Evolutionary conservation across 176 grass and related monocot genomes (phyloP).

Genomic region (Saccharum officinarum): DNA sequence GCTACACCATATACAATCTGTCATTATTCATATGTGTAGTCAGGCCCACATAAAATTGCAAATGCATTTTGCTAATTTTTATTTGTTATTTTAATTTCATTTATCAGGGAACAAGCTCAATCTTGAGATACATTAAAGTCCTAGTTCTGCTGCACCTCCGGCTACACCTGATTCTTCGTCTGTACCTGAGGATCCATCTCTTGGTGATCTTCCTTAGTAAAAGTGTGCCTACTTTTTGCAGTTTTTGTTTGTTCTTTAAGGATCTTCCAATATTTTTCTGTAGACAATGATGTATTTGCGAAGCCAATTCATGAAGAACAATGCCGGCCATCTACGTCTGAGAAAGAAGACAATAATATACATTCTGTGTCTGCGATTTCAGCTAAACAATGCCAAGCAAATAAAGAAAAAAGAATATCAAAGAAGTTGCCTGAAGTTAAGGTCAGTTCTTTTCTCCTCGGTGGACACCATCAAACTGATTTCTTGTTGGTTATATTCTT

Average conservation of each 20-base stretch:
- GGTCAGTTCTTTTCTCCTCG: slow-evolving; percentile 30
- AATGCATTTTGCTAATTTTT: neutral
- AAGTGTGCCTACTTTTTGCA: neutral
- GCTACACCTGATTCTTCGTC: slow-evolving; percentile 26
- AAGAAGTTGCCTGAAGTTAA: slow-evolving; percentile 35
- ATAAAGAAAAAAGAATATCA: slow-evolving; percentile 24
- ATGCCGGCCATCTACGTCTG: slow-evolving; percentile 35
- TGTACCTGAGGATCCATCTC: slow-evolving; percentile 19
- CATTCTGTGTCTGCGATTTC: neutral
- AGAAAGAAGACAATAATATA: slow-evolving; percentile 14
- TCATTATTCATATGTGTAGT: neutral
- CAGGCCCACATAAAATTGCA: neutral
- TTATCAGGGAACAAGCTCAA: slow-evolving; percentile 74
- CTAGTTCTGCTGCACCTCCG: slow-evolving; percentile 26
- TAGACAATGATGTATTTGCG: slow-evolving; percentile 32
- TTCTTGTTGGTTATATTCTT: neutral
- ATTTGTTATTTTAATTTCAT: slow-evolving; percentile 15
- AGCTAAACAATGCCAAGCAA: slow-evolving; percentile 6
- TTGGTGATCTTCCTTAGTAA: slow-evolving; percentile 38
- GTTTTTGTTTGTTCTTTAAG: slow-evolving; percentile 18
- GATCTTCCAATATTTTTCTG: slow-evolving; percentile 17
- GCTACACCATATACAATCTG: neutral
- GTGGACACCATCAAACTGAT: slow-evolving; percentile 4
- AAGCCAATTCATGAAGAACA: slow-evolving; percentile 29
- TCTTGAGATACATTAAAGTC: slow-evolving; percentile 71